These are phyloP conservation scores for Cymbopogon flexuosus DNA, from an alignment of 202 grass and related monocot genomes.

Conservation along the genomic window DNA sequence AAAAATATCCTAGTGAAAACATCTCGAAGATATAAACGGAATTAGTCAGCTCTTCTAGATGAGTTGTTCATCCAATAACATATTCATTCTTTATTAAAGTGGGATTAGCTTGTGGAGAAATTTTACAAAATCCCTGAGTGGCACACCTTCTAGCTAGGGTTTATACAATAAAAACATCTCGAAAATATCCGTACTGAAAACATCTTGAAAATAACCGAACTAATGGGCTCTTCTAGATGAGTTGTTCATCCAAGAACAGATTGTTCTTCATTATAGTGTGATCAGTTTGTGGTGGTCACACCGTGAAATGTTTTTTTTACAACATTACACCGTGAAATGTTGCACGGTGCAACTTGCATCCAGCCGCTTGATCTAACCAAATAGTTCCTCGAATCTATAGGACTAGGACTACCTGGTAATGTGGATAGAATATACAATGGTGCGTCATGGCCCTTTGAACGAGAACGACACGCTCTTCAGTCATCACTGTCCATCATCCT, in stretches of 20 bases:
- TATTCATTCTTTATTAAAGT: too few species aligned
- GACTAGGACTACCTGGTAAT: neutral
- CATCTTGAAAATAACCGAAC: too few species aligned
- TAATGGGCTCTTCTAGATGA: neutral
- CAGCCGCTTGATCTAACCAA: neutral
- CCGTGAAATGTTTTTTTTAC: too few species aligned
- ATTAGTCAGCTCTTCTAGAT: too few species aligned
- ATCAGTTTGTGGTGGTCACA: neutral
- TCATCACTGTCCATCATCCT: too few species aligned
- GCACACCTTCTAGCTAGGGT: too few species aligned
- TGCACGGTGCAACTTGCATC: neutral
- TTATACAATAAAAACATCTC: too few species aligned
- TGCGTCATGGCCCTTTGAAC: neutral
- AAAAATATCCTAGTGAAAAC: too few species aligned
- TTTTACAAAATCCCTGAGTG: too few species aligned
- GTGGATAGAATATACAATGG: neutral
- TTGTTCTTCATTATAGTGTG: too few species aligned
- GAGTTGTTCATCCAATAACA: too few species aligned
- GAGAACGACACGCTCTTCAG: neutral
- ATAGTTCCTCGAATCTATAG: neutral
- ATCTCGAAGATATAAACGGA: neutral
- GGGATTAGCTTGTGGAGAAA: neutral
- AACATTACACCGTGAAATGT: neutral
- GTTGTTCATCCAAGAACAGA: neutral
- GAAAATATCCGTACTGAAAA: too few species aligned